These are phyloP conservation scores for Apium graveolens DNA, from an alignment of 129 eudicot genomes.

Conservation along the genomic window DNA sequence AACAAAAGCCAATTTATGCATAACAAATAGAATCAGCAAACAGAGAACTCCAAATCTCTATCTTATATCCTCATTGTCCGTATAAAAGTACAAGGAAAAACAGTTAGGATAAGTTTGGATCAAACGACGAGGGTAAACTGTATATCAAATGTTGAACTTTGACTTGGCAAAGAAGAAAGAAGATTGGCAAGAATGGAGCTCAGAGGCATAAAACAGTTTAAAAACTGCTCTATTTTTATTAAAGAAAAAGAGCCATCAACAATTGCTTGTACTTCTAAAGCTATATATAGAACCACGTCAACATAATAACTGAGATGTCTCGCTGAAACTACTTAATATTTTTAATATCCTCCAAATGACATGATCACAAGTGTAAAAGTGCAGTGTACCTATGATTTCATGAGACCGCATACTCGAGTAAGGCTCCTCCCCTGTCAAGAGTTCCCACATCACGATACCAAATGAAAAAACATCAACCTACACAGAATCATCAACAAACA, in stretches of 20 bases:
- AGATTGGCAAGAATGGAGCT: background rate
- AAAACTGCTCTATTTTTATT: background rate
- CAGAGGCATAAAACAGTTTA: background rate
- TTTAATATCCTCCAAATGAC: background rate
- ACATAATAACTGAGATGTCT: background rate
- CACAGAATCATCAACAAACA: background rate
- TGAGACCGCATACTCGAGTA: constrained; percentile 27
- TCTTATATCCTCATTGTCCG: background rate
- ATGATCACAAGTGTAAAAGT: background rate
- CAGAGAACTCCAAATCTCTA: background rate
- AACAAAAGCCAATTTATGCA: background rate
- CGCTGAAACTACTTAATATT: background rate
- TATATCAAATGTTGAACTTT: background rate
- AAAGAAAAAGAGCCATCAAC: background rate
- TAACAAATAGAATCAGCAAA: background rate
- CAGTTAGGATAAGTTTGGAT: background rate
- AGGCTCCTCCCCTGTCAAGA: constrained; percentile 36
- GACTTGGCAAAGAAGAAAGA: background rate
- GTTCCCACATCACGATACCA: constrained; percentile 46
- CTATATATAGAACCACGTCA: background rate
- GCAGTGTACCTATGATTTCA: constrained; percentile 25
- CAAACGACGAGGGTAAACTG: background rate
- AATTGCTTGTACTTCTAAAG: background rate
- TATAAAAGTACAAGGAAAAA: background rate
- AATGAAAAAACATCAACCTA: constrained; percentile 43